Conservation (phyloP, 2,329 filamentous ascomycete species). For the Ophiocordyceps australis region DNA sequence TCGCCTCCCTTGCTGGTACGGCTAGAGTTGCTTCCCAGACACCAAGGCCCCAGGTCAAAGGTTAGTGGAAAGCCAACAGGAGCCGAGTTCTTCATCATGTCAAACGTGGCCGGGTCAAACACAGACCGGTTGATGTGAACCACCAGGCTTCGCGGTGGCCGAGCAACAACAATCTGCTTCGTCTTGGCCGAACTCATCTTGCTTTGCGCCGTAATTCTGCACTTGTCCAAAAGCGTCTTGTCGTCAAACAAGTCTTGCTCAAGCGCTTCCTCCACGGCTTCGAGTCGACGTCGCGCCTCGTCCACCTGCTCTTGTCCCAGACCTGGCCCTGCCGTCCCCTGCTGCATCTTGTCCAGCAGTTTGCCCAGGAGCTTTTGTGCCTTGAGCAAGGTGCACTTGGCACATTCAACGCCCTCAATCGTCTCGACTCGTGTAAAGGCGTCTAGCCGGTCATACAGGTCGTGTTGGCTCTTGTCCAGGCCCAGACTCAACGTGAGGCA, state of each 20-base stretch:
- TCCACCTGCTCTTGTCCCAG: slow-evolving; percentile 35
- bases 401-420: slow-evolving; percentile 81
- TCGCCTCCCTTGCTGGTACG: too few species aligned
- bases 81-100: slow-evolving; percentile 69
- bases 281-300: slow-evolving; percentile 35
- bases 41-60: slow-evolving; percentile 73
- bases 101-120: slow-evolving; percentile 69
- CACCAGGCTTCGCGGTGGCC: slow-evolving; percentile 62
- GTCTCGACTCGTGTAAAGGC: slow-evolving; percentile 70
- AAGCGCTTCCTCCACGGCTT: slow-evolving; percentile 50
- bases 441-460: slow-evolving; percentile 63
- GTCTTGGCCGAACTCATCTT: slow-evolving; percentile 70
- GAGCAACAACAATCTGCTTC: slow-evolving; percentile 70
- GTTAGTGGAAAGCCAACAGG: slow-evolving; percentile 56
- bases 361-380: slow-evolving; percentile 26
- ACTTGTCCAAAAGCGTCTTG: slow-evolving; percentile 41
- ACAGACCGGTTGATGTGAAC: slow-evolving; percentile 85
- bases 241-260: slow-evolving; percentile 68
- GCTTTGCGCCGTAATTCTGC: slow-evolving; percentile 47
- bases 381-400: slow-evolving; percentile 68
- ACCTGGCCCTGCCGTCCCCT: slow-evolving; percentile 17
- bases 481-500: slow-evolving; percentile 78
- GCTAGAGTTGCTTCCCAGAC: slow-evolving; percentile 57
- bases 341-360: slow-evolving; percentile 22
- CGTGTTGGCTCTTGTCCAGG: slow-evolving; percentile 38